These are phyloP conservation scores for Talaromyces sp. DNA, from an alignment of 2,329 filamentous ascomycete genomes.

Conservation along the genomic window DNA sequence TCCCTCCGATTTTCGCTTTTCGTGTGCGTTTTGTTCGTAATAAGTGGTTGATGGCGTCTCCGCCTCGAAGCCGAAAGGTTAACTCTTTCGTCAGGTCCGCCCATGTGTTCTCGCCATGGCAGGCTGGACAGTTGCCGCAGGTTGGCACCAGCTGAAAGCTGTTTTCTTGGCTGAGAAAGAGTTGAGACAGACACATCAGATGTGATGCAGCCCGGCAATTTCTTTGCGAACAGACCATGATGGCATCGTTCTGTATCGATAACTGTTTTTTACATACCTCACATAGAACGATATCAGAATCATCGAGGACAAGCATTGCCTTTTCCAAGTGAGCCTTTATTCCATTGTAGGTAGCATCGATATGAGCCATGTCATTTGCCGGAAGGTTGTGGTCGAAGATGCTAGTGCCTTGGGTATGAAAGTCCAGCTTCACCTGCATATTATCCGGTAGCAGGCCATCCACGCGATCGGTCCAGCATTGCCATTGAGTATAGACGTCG, in stretches of 20 bases:
- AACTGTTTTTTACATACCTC: slow-evolving; percentile 44
- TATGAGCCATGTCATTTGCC: slow-evolving; percentile 23
- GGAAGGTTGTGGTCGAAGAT: slow-evolving; percentile 2
- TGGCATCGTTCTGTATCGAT: slow-evolving; percentile 33
- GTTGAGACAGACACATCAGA: slow-evolving; percentile 50
- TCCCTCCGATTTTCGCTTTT: neutral
- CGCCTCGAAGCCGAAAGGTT: slow-evolving; percentile 65
- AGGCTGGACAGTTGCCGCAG: slow-evolving; percentile 66
- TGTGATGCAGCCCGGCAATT: slow-evolving; percentile 49
- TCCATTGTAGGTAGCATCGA: slow-evolving; percentile 51
- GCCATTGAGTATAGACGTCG: slow-evolving; percentile 68
- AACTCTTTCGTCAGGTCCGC: slow-evolving; percentile 75
- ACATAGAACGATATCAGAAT: slow-evolving; percentile 37
- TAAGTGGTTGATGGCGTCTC: slow-evolving; percentile 60
- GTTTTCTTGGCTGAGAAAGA: slow-evolving; percentile 44
- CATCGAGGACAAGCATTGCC: slow-evolving; percentile 38
- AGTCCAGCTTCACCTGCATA: slow-evolving; percentile 54
- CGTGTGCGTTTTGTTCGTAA: slow-evolving; percentile 54
- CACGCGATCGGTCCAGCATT: slow-evolving; percentile 49
- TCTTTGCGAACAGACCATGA: slow-evolving; percentile 48
- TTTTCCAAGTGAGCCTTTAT: slow-evolving; percentile 51
- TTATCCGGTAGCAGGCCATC: slow-evolving; percentile 44
- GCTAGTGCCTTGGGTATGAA: slow-evolving; percentile 17
- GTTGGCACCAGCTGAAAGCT: slow-evolving; percentile 56
- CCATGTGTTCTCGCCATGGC: slow-evolving; percentile 62